Conservation (phyloP, 2,329 filamentous ascomycete species). For the Colletotrichum sp. region DNA sequence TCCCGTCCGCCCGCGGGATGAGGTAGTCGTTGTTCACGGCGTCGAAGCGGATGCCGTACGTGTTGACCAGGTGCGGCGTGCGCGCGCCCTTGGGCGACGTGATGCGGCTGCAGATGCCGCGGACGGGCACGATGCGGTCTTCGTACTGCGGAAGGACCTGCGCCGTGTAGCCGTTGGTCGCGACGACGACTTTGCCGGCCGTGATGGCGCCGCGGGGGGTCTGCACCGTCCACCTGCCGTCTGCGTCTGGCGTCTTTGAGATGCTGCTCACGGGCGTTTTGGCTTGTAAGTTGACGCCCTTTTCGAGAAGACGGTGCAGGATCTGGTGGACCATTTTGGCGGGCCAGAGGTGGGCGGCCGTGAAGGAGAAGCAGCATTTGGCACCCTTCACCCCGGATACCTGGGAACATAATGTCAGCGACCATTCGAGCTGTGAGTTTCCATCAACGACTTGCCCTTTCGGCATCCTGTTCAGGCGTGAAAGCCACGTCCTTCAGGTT, state of each 20-base stretch:
- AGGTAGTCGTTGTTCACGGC: slow-evolving; percentile 70
- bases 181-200: slow-evolving; percentile 25
- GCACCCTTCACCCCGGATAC: slow-evolving; percentile 45
- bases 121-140: slow-evolving; percentile 24
- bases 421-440: slow-evolving; percentile 27
- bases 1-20: slow-evolving; percentile 57
- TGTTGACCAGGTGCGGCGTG: slow-evolving; percentile 44
- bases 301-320: slow-evolving; percentile 27
- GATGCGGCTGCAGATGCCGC: slow-evolving; percentile 35
- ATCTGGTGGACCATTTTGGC: slow-evolving; percentile 31
- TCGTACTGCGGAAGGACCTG: slow-evolving; percentile 25
- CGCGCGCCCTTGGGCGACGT: slow-evolving; percentile 34
- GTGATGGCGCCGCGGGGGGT: slow-evolving; percentile 26
- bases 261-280: slow-evolving; percentile 7
- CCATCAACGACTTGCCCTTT: slow-evolving; percentile 29
- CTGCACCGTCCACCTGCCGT: slow-evolving; percentile 3
- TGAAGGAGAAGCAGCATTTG: slow-evolving; percentile 44
- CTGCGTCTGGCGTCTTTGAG: background rate
- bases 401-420: slow-evolving; percentile 34
- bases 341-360: slow-evolving; percentile 15
- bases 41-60: slow-evolving; percentile 66
- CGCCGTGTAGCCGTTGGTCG: slow-evolving; percentile 33
- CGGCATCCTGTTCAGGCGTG: slow-evolving; percentile 28
- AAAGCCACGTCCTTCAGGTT: slow-evolving; percentile 32
- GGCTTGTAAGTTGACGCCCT: slow-evolving; percentile 31